Base-by-base conservation (phyloP, 345 rosid genomes). In the Euclidium syriacum region DNA sequence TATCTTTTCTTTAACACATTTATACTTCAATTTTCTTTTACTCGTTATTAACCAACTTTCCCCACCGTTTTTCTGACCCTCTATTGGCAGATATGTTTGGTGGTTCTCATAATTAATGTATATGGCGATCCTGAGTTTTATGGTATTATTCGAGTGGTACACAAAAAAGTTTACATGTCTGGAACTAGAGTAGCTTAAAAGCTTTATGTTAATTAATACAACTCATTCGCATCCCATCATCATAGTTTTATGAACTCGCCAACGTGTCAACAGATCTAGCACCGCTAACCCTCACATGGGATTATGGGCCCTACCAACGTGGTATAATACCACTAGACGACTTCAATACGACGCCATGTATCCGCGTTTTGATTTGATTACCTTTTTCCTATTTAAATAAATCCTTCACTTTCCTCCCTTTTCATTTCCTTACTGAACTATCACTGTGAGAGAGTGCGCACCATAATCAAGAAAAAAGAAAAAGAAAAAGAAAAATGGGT, bases 211-310 rank as follows among this genome's bases (percentile, higher is more conserved):
- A 9, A 53, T 52, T 10, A 46, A 47, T 62, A 63, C 75, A 70
- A 63, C 70, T 63, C 75, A 70, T 70, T 29, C 64, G 55, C 58
- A 54, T 62, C 54, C 67, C 65, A 58, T 47, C 64, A 32, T 55
- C 62, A 51, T 69, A 61, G 46, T 61, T 69, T 38, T 48, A 29
- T 36, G 0, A 43, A 25, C 7, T 40, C 32, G 56, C 51, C 62
- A 71, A 65, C 67, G 75, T 72, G 66, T 63, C 65, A 71, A 57
- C 49, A 71, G 75, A 71, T 63, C 66, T 71, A 58, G 41, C 70
- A 71, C 65, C 75, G 65, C 54, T 34, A 49, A 57, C 55, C 53
- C 49, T 71, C 75, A 72, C 75, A 71, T 71, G 75, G 65, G 47
- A 39, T 32, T 38, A 33, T 63, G 70, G 49, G 25, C 22, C 35